Evolutionary conservation across 495 filamentous ascomycete genomes (phyloP).

Genomic region (Neurospora sp.): DNA sequence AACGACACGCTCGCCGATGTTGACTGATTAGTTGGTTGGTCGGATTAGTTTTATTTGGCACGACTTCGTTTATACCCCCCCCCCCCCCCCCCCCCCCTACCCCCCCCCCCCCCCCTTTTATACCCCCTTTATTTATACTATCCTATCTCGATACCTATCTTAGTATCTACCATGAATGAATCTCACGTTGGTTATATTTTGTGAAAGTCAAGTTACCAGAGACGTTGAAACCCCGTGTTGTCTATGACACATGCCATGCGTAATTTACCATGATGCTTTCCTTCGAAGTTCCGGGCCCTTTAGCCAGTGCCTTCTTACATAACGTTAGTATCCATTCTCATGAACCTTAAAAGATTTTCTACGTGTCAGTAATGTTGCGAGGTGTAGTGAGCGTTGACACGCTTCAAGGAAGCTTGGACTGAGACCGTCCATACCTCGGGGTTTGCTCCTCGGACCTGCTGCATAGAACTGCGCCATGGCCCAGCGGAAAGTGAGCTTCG

Average conservation of each 20-base stretch:
- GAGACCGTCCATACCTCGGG: background rate
- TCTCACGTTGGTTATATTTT: background rate
- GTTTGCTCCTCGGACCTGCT: background rate
- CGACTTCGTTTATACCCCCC: background rate
- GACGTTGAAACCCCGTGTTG: background rate
- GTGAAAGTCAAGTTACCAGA: background rate
- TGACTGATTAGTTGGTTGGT: background rate
- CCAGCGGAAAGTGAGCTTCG: background rate
- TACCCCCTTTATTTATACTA: background rate
- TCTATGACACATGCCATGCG: background rate
- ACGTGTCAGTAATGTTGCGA: background rate
- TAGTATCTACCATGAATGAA: background rate
- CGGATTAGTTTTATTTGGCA: background rate
- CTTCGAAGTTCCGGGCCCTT: background rate
- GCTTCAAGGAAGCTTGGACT: background rate
- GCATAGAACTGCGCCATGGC: background rate
- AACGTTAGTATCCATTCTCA: background rate
- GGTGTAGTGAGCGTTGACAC: background rate
- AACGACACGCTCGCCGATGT: background rate
- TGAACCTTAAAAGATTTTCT: background rate
- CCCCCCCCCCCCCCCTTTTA: background rate
- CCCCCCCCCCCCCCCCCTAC: too few relatives aligned
- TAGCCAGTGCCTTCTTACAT: background rate
- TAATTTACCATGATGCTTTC: background rate
- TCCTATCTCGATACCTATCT: background rate